Evolutionary conservation across 148 eudicot genomes (phyloP).

Genomic region (Camellia granthamiana): DNA sequence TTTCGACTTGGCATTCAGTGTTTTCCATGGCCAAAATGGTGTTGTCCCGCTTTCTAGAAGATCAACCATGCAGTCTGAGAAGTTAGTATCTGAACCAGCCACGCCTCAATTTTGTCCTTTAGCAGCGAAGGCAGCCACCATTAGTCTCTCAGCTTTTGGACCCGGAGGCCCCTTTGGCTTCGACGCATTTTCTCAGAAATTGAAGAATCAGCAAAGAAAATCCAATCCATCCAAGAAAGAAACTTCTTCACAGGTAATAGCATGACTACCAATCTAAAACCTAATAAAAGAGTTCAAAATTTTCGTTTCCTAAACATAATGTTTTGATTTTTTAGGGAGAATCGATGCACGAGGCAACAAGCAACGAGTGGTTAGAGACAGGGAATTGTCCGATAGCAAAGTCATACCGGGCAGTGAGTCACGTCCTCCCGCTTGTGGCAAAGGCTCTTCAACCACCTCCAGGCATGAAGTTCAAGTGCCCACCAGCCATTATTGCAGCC

Average conservation of each 20-base stretch:
- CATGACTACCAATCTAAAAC: background rate
- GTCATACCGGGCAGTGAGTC: constrained; percentile 61
- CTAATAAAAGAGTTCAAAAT: background rate
- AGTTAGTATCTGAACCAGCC: constrained; percentile 22
- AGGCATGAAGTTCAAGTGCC: constrained; percentile 57
- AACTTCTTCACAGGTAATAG: constrained; percentile 34
- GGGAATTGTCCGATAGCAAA: constrained; percentile 82
- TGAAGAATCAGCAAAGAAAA: constrained; percentile 50
- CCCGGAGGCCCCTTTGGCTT: constrained; percentile 71
- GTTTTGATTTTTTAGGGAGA: constrained; percentile 31
- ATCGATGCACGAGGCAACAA: constrained; percentile 53
- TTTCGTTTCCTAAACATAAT: background rate
- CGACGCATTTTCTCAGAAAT: constrained; percentile 37
- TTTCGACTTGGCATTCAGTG: constrained; percentile 63
- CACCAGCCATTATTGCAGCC: constrained; percentile 68
- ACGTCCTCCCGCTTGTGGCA: constrained; percentile 62
- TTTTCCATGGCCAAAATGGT: constrained; percentile 76
- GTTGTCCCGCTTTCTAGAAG: constrained; percentile 56
- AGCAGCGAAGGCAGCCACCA: constrained; percentile 62
- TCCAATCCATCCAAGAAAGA: constrained; percentile 35
- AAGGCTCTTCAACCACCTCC: constrained; percentile 58
- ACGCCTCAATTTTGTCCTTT: constrained; percentile 52
- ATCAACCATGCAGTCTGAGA: constrained; percentile 24
- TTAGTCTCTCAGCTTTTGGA: constrained; percentile 70
- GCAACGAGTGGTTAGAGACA: constrained; percentile 58